Evolutionary conservation across 768 basidiomycete genomes (phyloP), one percentile per base, ranked within the genome.

Genomic region (Amanita fuliginea): DNA sequence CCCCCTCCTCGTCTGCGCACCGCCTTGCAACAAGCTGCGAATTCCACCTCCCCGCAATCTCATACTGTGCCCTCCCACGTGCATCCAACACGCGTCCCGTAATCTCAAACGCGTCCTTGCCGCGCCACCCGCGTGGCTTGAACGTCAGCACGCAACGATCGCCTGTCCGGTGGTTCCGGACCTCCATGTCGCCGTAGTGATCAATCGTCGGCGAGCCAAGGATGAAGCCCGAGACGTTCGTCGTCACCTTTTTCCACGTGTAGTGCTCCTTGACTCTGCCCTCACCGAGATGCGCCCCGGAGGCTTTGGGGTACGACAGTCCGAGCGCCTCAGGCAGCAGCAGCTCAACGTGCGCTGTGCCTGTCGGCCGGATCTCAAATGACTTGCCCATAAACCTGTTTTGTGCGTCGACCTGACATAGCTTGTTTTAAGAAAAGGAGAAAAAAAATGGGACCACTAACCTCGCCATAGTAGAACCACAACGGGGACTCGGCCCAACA

Each of bases 381-480:
- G 86, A 89, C 64, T 93, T 91, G 36, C 94, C 94, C 76, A 92
- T 84, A 64, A 98, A 96, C 66, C 83, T 95, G 63, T 93, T 94
- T 64, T 96, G 92, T 2, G 94, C 94, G 59, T 96, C 94, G 47
- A 97, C 94, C 81, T 92, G 40, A 42, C 37, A 36, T 39, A 10
- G 32, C 13, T 32, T 32, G 8, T 24, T 45, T n/a, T n/a, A n/a
- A n/a, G n/a, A n/a, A n/a, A n/a, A n/a, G n/a, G n/a, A n/a, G n/a
- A n/a, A n/a, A 21, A 34, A 11, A 39, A n/a, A 13, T n/a, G 16
- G 16, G 8, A 8, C 13, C 24, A 55, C 64, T 10, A 56, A 82
- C 85, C 71, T 91, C 88, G 58, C 93, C 92, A 54, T 77, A 96
- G 63, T 96, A 98, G 51, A 81, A 77, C 92, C 92, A 98, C 35